Evolutionary conservation across 2,329 filamentous ascomycete species (phyloP), one percentile per base, ranked within the genome.

Genomic region (Neurospora sp.): DNA sequence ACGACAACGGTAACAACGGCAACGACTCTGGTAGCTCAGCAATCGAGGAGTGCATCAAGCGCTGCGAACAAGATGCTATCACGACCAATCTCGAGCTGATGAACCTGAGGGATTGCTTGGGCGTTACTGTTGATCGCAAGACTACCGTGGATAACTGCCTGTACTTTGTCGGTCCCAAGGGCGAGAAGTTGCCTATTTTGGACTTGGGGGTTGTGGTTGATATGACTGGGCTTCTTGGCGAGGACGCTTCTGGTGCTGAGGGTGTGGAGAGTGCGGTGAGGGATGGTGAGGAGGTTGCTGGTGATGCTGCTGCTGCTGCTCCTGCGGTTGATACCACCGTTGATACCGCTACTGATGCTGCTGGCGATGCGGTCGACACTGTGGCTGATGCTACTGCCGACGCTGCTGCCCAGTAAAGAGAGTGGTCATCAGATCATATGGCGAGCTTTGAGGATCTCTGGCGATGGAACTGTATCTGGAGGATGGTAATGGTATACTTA

Each of bases 61-160:
- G 40, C 9, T 73, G 72, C 70, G 68, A 71, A 62, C 1, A 17
- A 1, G 68, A 62, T 4, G 69, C 67, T 3, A 68, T 73, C 66
- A 17, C 46, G 36, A 62, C 69, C 9, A 69, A 46, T n/a, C 69
- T 71, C 5, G 36, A 69, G 66, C 19, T 69, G 11, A 33, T 67
- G 40, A 69, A 11, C 17, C 23, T 74, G 13, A 66, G 42, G 28
- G 70, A 72, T 66, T 73, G 73, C 66, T 68, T 74, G 9, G 72
- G 72, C 10, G 72, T 71, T 17, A 72, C 72, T 7, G n/a, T 73
- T 10, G 33, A 66, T 19, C 67, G 46, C 39, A 52, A 66, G 11
- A 19, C 69, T 13, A 36, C 39, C 19, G 70, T 69, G 23, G 66
- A 73, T 36, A 72, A 74, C 66, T 74, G 73, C 66, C 46, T 73